Evolutionary conservation across 768 basidiomycete species (phyloP), one percentile per base, ranked within the genome.

Genomic region (Leccinum disarticulatum): DNA sequence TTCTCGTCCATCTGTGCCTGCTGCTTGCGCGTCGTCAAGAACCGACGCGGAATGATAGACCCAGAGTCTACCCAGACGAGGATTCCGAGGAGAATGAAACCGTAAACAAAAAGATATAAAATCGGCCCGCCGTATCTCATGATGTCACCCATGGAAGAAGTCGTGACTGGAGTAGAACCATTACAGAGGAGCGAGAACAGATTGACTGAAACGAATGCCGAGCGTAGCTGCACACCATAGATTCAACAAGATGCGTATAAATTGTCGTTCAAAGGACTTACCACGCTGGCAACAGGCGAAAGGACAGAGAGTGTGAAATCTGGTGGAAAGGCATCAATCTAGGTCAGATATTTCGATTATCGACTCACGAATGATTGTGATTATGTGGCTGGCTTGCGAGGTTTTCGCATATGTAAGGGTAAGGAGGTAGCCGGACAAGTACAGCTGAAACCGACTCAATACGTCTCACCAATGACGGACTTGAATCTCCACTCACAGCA

Each of bases 61-160:
- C 90, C 88, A 5, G 89, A 90, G 67, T 91, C 88, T 28, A 81
- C 82, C 80, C 83, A 88, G 25, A 91, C 83, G 19, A 92, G 83
- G 33, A 91, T 74, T 3, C 66, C 80, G 52, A 91, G 80, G 8
- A 90, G 80, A 17, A 85, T 64, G 35, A 87, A 68, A 22, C 80
- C 77, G 53, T 87, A 84, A 27, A 86, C 61, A 57, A 91, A 77
- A 54, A 91, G 82, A 68, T 92, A 93, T 8, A 83, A 63, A 60
- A 92, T 90, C 1, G 91, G 90, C 10, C 89, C 87, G 4, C 91
- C 91, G 58, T 79, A 92, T 64, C 82, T 79, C 57, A 76, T 73
- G 59, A 93, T 83, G 31, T 73, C 65, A 8, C 84, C 83, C 59
- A 85, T 73, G 1, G 83, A 80, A 1, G 78, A 65, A 0, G 79